phyloP scores from a whole-genome alignment of 176 grass and related monocot genomes.

The Elaeis guineensis region DNA sequence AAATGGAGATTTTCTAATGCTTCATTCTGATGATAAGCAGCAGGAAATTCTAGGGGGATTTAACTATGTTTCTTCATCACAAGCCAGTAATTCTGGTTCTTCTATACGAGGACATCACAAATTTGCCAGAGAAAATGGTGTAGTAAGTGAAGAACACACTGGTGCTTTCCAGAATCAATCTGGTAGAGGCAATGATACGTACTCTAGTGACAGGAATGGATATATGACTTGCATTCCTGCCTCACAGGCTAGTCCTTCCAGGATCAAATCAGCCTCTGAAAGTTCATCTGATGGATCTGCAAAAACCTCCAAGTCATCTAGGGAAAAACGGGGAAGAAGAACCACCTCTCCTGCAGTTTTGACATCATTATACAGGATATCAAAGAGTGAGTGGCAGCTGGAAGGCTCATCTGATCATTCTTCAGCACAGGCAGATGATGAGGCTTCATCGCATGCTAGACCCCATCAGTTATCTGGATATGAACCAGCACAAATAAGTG shows the following conservation, averaged over 20 bases:
- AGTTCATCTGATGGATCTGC: conserved; percentile 44
- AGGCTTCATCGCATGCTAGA: conserved; percentile 20
- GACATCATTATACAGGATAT: conserved; percentile 23
- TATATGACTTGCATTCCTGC: conserved; percentile 21
- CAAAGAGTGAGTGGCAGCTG: conserved; percentile 47
- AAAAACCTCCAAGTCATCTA: conserved; percentile 41
- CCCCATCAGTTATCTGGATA: conserved; percentile 41
- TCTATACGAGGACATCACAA: conserved; percentile 30
- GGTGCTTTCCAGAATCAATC: conserved; percentile 43
- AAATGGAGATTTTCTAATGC: conserved; percentile 34
- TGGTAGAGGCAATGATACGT: conserved; percentile 28
- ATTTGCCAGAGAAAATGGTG: conserved; percentile 28
- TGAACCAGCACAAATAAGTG: conserved; percentile 31
- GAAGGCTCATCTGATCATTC: conserved; percentile 38
- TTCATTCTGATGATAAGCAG: conserved; percentile 38
- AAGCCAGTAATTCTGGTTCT: conserved; percentile 7
- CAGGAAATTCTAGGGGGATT: conserved; percentile 22
- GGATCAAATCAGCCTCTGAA: conserved; percentile 32
- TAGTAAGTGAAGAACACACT: conserved; percentile 34
- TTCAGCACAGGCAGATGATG: conserved; percentile 37
- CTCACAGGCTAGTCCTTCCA: conserved; percentile 39
- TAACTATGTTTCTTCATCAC: conserved; percentile 9
- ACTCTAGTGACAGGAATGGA: conserved; percentile 24
- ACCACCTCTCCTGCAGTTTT: conserved; percentile 26
- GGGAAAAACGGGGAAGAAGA: conserved; percentile 58